A percentile compares a stretch with the other conserved stretches of the same genome.
phyloP scores from a whole-genome alignment of 345 rosid genomes.

The Lepidium didymum region DNA sequence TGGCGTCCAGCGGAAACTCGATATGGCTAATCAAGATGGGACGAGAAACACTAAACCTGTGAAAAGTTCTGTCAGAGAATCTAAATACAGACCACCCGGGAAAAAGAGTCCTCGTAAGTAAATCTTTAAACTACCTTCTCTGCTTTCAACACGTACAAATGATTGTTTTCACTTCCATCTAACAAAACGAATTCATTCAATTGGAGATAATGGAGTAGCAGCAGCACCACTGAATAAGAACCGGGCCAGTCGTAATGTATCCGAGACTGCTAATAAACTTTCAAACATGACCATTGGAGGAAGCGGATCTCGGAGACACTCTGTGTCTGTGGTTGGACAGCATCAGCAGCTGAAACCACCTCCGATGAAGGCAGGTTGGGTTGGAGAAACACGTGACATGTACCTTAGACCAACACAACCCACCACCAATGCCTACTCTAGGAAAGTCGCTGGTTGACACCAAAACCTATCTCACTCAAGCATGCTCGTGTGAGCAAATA shows the following conservation, averaged over 20 bases:
- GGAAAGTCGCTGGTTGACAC: slow-evolving; percentile 57
- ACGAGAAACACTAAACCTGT: slow-evolving; percentile 38
- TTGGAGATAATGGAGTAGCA: slow-evolving; percentile 8
- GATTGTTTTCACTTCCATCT: background rate
- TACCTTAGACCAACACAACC: slow-evolving; percentile 49
- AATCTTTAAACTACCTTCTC: background rate
- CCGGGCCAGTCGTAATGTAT: slow-evolving; percentile 34
- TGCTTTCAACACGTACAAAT: background rate
- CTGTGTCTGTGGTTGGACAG: slow-evolving; percentile 27
- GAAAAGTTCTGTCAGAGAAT: slow-evolving; percentile 40
- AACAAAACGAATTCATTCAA: background rate
- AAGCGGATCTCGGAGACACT: slow-evolving; percentile 33
- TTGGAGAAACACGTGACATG: slow-evolving; percentile 39
- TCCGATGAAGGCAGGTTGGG: slow-evolving; percentile 72
- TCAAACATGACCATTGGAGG: slow-evolving; percentile 45
- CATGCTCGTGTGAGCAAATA: background rate
- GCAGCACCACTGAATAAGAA: slow-evolving; percentile 40
- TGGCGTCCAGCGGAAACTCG: slow-evolving; percentile 68
- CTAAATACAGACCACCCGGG: slow-evolving; percentile 68
- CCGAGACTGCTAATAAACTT: slow-evolving; percentile 45
- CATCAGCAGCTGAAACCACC: slow-evolving; percentile 33
- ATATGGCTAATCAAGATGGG: slow-evolving; percentile 58
- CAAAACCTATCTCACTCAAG: background rate
- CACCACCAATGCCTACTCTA: slow-evolving; percentile 33
- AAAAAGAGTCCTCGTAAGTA: slow-evolving; percentile 76